phyloP scores from a whole-genome alignment of 1,139 yeast genomes.

The Debaryomycetaceae sp. region DNA sequence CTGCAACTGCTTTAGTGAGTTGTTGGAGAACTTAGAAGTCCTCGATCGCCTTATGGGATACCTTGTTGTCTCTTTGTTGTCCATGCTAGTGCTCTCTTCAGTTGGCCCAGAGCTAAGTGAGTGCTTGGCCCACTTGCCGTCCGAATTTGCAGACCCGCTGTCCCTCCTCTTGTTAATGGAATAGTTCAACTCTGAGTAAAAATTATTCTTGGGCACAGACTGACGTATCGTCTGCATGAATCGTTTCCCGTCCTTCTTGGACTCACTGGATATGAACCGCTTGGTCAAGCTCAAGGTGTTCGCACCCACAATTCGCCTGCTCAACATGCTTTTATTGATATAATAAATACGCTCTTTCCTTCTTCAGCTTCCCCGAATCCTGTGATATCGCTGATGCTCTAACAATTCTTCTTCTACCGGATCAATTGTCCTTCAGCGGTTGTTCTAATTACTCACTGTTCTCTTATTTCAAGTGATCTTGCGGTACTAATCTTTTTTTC shows the following conservation, averaged over 20 bases:
- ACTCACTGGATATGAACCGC: slow-evolving; percentile 25
- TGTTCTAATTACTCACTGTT: too few relatives aligned
- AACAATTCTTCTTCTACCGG: background rate
- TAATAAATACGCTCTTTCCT: background rate
- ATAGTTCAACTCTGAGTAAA: slow-evolving; percentile 29
- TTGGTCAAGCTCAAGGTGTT: slow-evolving; percentile 10
- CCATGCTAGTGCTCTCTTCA: slow-evolving; percentile 2
- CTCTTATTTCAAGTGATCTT: too few relatives aligned
- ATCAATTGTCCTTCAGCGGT: background rate
- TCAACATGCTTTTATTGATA: slow-evolving; percentile 10
- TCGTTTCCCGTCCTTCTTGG: slow-evolving; percentile 30
- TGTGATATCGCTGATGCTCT: background rate
- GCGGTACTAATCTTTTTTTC: too few relatives aligned
- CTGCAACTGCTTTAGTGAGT: slow-evolving; percentile 10
- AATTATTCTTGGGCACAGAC: slow-evolving; percentile 18
- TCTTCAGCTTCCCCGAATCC: background rate
- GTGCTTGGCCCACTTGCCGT: slow-evolving; percentile 22
- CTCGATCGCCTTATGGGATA: slow-evolving; percentile 34
- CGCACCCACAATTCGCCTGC: slow-evolving; percentile 13
- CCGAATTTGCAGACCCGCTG: slow-evolving; percentile 8
- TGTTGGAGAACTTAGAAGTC: slow-evolving; percentile 31
- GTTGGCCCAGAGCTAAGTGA: slow-evolving; percentile 11
- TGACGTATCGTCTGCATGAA: slow-evolving; percentile 43
- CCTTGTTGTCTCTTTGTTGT: slow-evolving; percentile 7
- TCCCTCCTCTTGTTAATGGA: slow-evolving; percentile 11